These are phyloP conservation scores for Misopates orontium DNA, from an alignment of 257 asterid species.

Conservation along the genomic window DNA sequence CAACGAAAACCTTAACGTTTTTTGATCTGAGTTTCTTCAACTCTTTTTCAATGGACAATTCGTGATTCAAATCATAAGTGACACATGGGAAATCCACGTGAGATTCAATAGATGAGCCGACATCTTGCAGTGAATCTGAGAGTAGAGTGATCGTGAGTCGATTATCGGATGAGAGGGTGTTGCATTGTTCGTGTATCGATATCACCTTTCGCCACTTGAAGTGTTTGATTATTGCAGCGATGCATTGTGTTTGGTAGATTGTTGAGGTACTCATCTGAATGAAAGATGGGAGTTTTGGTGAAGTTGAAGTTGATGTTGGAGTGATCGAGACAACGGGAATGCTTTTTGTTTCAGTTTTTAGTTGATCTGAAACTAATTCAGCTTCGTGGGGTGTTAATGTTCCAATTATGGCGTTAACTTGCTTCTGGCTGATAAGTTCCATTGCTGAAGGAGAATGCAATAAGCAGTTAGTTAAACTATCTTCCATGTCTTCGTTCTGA, in stretches of 20 bases:
- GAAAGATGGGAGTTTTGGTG: constrained; percentile 21
- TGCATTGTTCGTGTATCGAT: constrained; percentile 19
- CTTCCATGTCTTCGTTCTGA: no score
- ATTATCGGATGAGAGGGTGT: constrained; percentile 31
- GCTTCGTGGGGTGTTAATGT: constrained; percentile 51
- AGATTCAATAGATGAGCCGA: constrained; percentile 35
- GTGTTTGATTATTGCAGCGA: constrained; percentile 48
- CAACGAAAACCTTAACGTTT: constrained; percentile 36
- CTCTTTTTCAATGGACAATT: constrained; percentile 25
- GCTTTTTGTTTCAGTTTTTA: constrained; percentile 17
- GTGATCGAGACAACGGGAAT: constrained; percentile 47
- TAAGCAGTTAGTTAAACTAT: background rate
- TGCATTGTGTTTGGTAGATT: constrained; percentile 39
- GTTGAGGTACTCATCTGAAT: constrained; percentile 36
- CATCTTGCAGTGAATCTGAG: constrained; percentile 42
- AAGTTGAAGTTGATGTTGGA: constrained; percentile 26
- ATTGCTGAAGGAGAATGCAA: constrained; percentile 35
- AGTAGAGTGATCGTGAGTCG: constrained; percentile 36
- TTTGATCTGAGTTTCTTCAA: constrained; percentile 33
- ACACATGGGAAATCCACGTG: constrained; percentile 37
- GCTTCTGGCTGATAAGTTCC: constrained; percentile 35
- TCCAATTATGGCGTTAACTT: constrained; percentile 48
- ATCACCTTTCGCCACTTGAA: constrained; percentile 57
- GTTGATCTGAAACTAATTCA: constrained; percentile 30
- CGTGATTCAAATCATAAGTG: constrained; percentile 28